Percentiles rank a stretch among this genome's conserved stretches.
These are phyloP conservation scores for Ustilago vetiveriae DNA, from an alignment of 1,284 basidiomycete genomes.

Conservation along the genomic window DNA sequence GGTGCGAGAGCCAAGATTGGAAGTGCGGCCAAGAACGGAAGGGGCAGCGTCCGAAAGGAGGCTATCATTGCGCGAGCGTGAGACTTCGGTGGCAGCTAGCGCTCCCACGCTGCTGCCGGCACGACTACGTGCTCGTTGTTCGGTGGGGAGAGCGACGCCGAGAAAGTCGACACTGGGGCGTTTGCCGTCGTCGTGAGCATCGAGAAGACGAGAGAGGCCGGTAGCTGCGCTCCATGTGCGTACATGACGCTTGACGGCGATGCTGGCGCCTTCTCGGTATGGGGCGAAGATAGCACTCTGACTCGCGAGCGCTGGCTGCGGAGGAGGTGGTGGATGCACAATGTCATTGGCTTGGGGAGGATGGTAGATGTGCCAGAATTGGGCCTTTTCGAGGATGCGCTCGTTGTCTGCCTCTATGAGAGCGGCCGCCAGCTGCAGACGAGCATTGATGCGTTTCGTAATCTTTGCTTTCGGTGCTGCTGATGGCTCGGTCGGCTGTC, in stretches of 20 bases:
- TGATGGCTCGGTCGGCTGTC: not conserved
- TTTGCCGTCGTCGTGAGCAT: conserved; percentile 29
- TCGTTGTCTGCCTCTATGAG: conserved; percentile 66
- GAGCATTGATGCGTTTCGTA: conserved; percentile 55
- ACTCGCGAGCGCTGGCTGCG: conserved; percentile 54
- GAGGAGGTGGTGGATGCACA: conserved; percentile 41
- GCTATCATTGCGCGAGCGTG: conserved; percentile 35
- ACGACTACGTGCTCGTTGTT: conserved; percentile 42
- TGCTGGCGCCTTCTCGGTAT: conserved; percentile 36
- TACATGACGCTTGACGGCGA: conserved; percentile 35
- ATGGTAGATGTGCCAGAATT: conserved; percentile 44
- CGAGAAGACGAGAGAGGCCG: conserved; percentile 37
- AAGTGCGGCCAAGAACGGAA: conserved; percentile 32
- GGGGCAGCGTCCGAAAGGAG: conserved; percentile 34
- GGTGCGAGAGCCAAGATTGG: conserved; percentile 25
- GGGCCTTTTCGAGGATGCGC: conserved; percentile 46
- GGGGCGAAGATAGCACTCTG: conserved; percentile 62
- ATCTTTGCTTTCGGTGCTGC: conserved; percentile 36
- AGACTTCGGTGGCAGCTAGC: conserved; percentile 3
- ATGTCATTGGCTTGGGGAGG: conserved; percentile 24
- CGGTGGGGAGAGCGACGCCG: conserved; percentile 53
- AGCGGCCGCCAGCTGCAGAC: conserved; percentile 63
- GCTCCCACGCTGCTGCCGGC: conserved; percentile 35
- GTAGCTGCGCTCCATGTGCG: conserved; percentile 48
- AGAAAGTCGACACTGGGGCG: conserved; percentile 58